Percentiles rank a stretch among this genome's conserved stretches.
Conservation (phyloP, 257 asterid species). For the Solanum gracilifrons region DNA sequence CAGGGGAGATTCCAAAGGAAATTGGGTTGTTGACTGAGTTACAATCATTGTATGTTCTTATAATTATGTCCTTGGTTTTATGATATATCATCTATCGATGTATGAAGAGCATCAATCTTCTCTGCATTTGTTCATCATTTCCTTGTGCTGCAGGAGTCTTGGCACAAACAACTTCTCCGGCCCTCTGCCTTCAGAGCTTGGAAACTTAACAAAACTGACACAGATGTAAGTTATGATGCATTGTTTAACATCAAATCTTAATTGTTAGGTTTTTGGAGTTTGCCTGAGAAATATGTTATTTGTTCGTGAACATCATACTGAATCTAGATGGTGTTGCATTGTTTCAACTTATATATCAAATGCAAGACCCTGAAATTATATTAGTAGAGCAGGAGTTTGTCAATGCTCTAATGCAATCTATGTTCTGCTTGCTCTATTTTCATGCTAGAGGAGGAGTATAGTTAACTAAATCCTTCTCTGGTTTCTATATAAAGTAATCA, state of each 20-base stretch:
- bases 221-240: slow-evolving; percentile 34
- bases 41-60: slow-evolving; percentile 32
- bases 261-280: neutral
- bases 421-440: neutral
- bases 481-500: neutral
- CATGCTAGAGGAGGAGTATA: neutral
- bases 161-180: slow-evolving; percentile 71
- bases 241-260: neutral
- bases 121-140: neutral
- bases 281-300: neutral
- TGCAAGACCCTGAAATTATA: neutral
- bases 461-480: neutral
- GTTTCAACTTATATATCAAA: neutral
- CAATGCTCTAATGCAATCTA: neutral
- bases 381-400: neutral
- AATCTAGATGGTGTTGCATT: neutral
- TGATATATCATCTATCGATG: neutral
- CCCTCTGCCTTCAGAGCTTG: slow-evolving; percentile 60
- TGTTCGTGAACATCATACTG: neutral
- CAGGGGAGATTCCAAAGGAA: slow-evolving; percentile 65
- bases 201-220: slow-evolving; percentile 37
- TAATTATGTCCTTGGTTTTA: neutral
- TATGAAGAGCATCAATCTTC: neutral
- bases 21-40: slow-evolving; percentile 52
- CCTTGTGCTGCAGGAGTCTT: slow-evolving; percentile 25